phyloP scores from a whole-genome alignment of 225 moss, liverwort and hornwort species.

The Neckera pumila region DNA sequence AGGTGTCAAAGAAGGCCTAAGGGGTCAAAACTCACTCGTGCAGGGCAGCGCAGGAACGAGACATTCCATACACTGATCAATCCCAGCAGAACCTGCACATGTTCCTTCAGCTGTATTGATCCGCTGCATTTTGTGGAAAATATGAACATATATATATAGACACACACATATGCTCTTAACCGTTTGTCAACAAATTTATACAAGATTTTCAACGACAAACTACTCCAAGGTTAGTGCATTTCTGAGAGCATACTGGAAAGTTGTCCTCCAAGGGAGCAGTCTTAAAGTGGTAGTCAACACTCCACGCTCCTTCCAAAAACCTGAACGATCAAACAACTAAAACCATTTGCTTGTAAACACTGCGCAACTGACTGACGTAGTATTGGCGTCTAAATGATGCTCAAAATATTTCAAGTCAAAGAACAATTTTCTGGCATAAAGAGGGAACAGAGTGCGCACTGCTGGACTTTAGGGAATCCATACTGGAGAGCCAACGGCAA shows the following conservation, averaged over 20 bases:
- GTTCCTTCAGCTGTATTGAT: not conserved
- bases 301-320: slow-evolving; percentile 98
- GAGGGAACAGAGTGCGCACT: slow-evolving; percentile 27
- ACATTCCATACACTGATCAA: slow-evolving; percentile 96
- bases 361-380: not conserved
- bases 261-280: slow-evolving; percentile 72
- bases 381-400: not conserved
- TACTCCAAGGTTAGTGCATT: not conserved
- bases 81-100: slow-evolving; percentile 83
- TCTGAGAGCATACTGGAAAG: slow-evolving; percentile 43
- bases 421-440: not conserved
- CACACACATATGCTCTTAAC: not conserved
- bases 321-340: slow-evolving; percentile 21
- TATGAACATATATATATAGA: not conserved
- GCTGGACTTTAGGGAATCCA: slow-evolving; percentile 58
- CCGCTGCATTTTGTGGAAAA: not conserved
- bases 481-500: slow-evolving; percentile 90
- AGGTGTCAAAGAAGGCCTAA: not conserved
- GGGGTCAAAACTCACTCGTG: slow-evolving; percentile 47
- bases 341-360: not conserved
- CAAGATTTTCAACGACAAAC: not conserved
- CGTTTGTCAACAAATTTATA: not conserved
- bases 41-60: slow-evolving; percentile 82
- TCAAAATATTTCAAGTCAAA: not conserved
- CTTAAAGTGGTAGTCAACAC: slow-evolving; percentile 84